A percentile compares a stretch with the other conserved stretches of the same genome.
Evolutionary conservation across 148 eudicot species (phyloP).

Genomic region (Bassia scoparia): DNA sequence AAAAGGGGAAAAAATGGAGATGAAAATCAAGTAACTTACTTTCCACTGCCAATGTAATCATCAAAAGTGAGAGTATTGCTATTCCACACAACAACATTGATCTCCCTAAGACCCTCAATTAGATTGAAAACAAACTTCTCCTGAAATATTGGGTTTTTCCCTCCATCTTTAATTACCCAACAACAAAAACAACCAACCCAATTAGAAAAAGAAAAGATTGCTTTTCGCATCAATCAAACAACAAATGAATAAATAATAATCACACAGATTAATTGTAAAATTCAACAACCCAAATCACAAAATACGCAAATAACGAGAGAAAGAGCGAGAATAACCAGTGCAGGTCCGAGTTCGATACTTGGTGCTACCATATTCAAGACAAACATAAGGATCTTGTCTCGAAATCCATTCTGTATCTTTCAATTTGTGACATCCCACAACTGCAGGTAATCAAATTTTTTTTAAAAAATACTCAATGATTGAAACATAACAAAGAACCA

Average conservation of each 20-base stretch:
- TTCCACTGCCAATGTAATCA: constrained; percentile 91
- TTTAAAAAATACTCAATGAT: too few relatives aligned
- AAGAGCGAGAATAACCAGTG: constrained; percentile 44
- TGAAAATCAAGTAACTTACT: constrained; percentile 37
- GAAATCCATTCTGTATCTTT: constrained; percentile 89
- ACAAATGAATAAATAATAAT: too few relatives aligned
- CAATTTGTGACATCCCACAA: constrained; percentile 64
- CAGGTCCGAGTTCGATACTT: constrained; percentile 76
- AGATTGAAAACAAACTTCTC: constrained; percentile 75
- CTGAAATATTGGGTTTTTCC: constrained; percentile 82
- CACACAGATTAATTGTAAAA: constrained; percentile 12
- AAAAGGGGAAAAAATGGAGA: not conserved
- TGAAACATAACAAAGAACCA: not conserved
- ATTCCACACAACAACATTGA: constrained; percentile 69
- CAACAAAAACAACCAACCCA: constrained; percentile 18
- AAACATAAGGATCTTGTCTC: constrained; percentile 85
- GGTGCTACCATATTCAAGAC: constrained; percentile 64
- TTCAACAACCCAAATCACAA: constrained; percentile 1
- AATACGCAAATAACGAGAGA: constrained; percentile 4
- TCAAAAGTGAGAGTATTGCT: constrained; percentile 74
- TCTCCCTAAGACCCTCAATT: constrained; percentile 76
- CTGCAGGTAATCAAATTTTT: too few relatives aligned
- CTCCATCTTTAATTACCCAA: constrained; percentile 61
- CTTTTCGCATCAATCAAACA: not conserved
- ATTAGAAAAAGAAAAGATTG: not conserved